A percentile compares a stretch with the other conserved stretches of the same genome.
phyloP scores from a whole-genome alignment of 2,329 filamentous ascomycete genomes.

The Myrmaecium sp. region DNA sequence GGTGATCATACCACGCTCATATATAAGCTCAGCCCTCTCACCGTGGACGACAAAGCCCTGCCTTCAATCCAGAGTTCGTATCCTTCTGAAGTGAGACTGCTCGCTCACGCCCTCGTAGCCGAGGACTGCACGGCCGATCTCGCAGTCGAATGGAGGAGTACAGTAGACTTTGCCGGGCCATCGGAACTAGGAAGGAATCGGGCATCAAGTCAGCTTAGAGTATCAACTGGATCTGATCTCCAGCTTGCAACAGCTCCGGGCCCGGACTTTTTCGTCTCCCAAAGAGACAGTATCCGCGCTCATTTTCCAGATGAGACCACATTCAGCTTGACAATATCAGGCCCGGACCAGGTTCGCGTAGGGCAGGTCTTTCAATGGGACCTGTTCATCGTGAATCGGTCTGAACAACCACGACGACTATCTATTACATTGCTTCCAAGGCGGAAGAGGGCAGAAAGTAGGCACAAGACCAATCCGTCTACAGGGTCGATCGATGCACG shows the following conservation, averaged over 20 bases:
- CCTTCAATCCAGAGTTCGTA: too few species aligned
- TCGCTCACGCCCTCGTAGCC: conserved; percentile 40
- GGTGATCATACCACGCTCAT: conserved; percentile 63
- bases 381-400: conserved; percentile 61
- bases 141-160: conserved; percentile 49
- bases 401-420: conserved; percentile 46
- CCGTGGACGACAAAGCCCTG: too few species aligned
- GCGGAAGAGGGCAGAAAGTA: conserved; percentile 34
- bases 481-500: conserved; percentile 23
- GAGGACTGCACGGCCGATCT: conserved; percentile 43
- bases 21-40: conserved; percentile 49
- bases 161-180: conserved; percentile 53
- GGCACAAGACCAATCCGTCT: conserved; percentile 24
- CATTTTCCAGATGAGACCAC: too few species aligned
- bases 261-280: conserved; percentile 14
- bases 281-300: too few species aligned
- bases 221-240: too few species aligned
- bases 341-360: conserved; percentile 40
- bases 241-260: conserved; percentile 9
- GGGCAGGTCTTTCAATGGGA: conserved; percentile 56
- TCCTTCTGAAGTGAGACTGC: conserved; percentile 41
- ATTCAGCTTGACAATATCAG: conserved; percentile 58
- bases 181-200: too few species aligned
- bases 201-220: too few species aligned
- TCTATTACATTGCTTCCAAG: too few species aligned